A percentile compares a stretch with the other conserved stretches of the same genome.
These are phyloP conservation scores for Nigrograna mackinnonii DNA, from an alignment of 2,329 filamentous ascomycete genomes.

Conservation along the genomic window DNA sequence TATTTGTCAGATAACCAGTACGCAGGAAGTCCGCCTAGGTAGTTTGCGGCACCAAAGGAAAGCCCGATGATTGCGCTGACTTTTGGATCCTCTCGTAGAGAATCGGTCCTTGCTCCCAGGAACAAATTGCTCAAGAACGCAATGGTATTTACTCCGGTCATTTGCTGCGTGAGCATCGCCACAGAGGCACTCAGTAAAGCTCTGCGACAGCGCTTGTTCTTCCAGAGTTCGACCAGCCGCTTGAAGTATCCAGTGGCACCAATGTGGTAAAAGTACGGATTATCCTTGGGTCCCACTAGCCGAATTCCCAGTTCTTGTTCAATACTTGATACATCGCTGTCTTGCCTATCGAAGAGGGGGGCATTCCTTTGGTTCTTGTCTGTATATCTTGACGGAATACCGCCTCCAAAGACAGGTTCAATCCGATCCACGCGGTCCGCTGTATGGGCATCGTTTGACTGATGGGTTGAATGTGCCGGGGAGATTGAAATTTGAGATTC, in stretches of 20 bases:
- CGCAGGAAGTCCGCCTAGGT: conserved; percentile 19
- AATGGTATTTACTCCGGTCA: conserved; percentile 11
- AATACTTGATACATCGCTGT: conserved; percentile 13
- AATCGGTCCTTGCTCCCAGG: background rate
- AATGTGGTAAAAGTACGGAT: conserved; percentile 23
- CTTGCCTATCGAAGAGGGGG: background rate
- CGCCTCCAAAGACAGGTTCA: background rate
- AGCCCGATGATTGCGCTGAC: conserved; percentile 18
- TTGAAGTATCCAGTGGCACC: conserved; percentile 24
- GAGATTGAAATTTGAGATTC: conserved; percentile 2
- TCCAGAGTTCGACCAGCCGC: conserved; percentile 16
- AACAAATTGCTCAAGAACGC: conserved; percentile 19
- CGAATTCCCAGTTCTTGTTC: conserved; percentile 7
- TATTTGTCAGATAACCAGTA: conserved; percentile 22
- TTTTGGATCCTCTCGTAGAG: no score
- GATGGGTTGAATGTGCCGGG: background rate
- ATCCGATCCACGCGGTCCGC: background rate
- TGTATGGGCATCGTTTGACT: no score
- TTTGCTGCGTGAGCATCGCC: conserved; percentile 21
- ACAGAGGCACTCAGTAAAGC: conserved; percentile 17
- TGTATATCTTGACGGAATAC: background rate
- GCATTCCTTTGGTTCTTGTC: background rate
- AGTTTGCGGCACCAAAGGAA: conserved; percentile 20
- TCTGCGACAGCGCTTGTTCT: conserved; percentile 19
- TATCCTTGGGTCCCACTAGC: conserved; percentile 6